phyloP scores from a whole-genome alignment of 2,329 filamentous ascomycete species.

The Trichothecium roseum region DNA sequence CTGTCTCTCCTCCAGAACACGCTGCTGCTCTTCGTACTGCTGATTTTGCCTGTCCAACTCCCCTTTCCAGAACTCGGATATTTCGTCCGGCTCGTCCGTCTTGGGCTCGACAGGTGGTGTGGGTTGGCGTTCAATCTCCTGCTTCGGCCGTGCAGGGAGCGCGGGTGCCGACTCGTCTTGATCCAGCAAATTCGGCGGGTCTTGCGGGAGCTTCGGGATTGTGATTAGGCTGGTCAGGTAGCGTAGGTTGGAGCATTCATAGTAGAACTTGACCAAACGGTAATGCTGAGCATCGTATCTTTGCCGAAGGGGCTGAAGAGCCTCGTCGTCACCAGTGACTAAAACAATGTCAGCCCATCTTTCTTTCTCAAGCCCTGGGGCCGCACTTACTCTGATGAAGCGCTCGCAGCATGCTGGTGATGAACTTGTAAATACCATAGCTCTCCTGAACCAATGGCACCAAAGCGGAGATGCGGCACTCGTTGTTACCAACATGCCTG shows the following conservation, averaged over 20 bases:
- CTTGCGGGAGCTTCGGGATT: constrained; percentile 88
- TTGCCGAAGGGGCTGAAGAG: constrained; percentile 74
- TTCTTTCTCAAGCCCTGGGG: no score
- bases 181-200: constrained; percentile 78
- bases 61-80: constrained; percentile 96
- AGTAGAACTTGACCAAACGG: constrained; percentile 94
- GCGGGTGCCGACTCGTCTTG: constrained; percentile 79
- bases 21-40: constrained; percentile 91
- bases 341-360: neutral
- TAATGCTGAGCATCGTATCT: constrained; percentile 95
- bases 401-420: constrained; percentile 96
- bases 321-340: constrained; percentile 69
- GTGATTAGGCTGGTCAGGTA: constrained; percentile 95
- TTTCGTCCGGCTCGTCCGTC: constrained; percentile 79
- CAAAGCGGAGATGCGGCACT: constrained; percentile 88
- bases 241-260: constrained; percentile 94
- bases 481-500: constrained; percentile 81
- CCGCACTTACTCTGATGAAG: constrained; percentile 78
- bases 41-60: constrained; percentile 86
- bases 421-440: constrained; percentile 99
- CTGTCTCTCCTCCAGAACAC: constrained; percentile 77
- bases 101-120: constrained; percentile 59
- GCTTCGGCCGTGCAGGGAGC: constrained; percentile 70
- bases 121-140: constrained; percentile 57
- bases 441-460: constrained; percentile 94